Evolutionary conservation across 805 yeast species (phyloP).

Genomic region (Wickerhamiella brachini): DNA sequence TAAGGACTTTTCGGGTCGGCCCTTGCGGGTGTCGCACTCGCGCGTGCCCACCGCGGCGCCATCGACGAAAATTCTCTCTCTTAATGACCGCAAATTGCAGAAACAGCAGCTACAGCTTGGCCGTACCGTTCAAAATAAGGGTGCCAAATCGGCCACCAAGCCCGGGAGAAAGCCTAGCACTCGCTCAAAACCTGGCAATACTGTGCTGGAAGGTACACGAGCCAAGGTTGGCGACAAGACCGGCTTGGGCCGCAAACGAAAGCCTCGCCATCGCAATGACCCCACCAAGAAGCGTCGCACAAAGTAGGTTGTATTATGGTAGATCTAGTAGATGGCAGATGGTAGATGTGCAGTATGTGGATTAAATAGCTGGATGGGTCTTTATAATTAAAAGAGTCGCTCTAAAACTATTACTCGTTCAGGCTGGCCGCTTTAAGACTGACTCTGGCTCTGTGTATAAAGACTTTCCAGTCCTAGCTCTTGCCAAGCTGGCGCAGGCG

Average conservation of each 20-base stretch:
- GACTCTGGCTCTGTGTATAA: neutral
- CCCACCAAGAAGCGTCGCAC: slow-evolving; percentile 3
- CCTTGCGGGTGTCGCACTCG: slow-evolving; percentile 65
- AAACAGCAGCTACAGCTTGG: neutral
- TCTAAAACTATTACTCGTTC: no score
- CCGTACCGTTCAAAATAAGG: neutral
- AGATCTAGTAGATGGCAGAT: no score
- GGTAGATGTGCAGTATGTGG: no score
- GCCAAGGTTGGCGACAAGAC: slow-evolving; percentile 16
- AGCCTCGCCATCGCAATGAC: slow-evolving; percentile 10
- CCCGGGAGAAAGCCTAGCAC: neutral
- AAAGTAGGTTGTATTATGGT: no score
- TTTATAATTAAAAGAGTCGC: no score
- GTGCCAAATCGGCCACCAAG: neutral
- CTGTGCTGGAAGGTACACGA: slow-evolving; percentile 22
- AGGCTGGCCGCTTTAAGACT: no score
- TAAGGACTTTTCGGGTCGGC: slow-evolving; percentile 43
- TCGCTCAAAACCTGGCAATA: neutral
- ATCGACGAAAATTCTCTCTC: neutral
- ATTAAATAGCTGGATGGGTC: no score
- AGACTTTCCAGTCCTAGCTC: slow-evolving; percentile 8
- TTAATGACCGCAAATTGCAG: neutral
- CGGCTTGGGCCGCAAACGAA: slow-evolving; percentile 12
- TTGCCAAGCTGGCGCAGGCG: slow-evolving; percentile 13
- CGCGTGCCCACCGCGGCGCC: slow-evolving; percentile 20